Conservation (phyloP, 2,329 filamentous ascomycete species). For the Trichoderma harzianum region DNA sequence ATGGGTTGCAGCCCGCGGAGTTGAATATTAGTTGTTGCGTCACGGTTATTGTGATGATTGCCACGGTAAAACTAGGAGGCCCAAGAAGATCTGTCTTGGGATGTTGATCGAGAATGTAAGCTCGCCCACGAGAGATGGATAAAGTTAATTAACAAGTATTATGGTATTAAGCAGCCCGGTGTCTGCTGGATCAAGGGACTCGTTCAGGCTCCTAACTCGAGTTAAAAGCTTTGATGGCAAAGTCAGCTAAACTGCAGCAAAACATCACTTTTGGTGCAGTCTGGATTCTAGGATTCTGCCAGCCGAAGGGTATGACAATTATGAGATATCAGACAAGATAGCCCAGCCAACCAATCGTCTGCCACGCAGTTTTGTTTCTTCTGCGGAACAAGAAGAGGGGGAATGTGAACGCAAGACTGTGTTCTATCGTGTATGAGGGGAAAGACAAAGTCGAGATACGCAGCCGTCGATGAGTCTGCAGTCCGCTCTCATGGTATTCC, state of each 20-base stretch:
- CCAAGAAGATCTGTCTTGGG: not conserved
- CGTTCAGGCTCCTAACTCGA: not conserved
- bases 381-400: not conserved
- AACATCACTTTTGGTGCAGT: not conserved
- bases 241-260: not conserved
- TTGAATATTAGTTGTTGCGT: not conserved
- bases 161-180: not conserved
- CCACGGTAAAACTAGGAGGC: not conserved
- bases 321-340: not conserved
- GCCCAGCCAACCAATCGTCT: not conserved
- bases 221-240: not conserved
- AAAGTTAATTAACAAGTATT: not conserved
- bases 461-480: not conserved
- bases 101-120: not conserved
- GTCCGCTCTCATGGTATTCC: not conserved
- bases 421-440: not conserved
- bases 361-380: not conserved
- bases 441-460: not conserved
- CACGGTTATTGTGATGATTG: not conserved
- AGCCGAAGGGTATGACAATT: not conserved
- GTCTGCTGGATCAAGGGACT: not conserved
- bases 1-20: not conserved
- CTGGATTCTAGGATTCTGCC: not conserved
- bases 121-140: not conserved
- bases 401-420: not conserved